phyloP scores from a whole-genome alignment of 176 grass and related monocot species.

The Thinopyrum elongatum region DNA sequence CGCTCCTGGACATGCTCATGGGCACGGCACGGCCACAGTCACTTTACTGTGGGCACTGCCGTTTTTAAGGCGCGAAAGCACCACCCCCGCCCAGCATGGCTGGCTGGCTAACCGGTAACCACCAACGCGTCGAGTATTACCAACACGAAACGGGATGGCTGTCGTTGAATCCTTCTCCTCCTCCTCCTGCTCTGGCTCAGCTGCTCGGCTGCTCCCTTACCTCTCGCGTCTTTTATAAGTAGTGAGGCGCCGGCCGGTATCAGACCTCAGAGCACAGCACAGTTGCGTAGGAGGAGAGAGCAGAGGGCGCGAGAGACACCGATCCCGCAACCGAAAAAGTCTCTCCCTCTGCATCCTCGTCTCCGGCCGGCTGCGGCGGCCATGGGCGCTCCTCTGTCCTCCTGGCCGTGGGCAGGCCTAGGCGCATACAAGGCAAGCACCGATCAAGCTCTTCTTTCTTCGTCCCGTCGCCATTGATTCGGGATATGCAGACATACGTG shows the following conservation, averaged over 20 bases:
- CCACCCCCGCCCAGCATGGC: background rate
- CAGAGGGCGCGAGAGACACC: background rate
- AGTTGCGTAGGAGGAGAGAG: background rate
- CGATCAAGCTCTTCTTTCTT: background rate
- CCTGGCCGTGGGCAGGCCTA: conserved; percentile 80
- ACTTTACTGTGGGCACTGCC: background rate
- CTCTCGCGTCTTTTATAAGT: conserved; percentile 33
- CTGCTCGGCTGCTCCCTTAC: background rate
- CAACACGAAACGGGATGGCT: background rate
- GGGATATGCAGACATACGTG: background rate
- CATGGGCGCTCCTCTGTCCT: conserved; percentile 53
- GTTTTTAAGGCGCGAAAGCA: conserved; percentile 6
- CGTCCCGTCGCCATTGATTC: background rate
- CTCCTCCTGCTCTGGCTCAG: background rate
- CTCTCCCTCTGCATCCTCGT: background rate
- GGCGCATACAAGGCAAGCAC: conserved; percentile 75
- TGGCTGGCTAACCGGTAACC: conserved; percentile 11
- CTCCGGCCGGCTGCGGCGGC: background rate
- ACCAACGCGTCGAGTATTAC: background rate
- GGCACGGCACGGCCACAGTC: background rate
- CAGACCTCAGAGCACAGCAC: background rate
- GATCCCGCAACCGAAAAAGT: background rate
- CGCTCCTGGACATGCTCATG: background rate
- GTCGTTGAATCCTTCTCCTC: conserved; percentile 1
- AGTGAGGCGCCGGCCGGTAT: background rate